These are phyloP conservation scores for Stephania cephalantha DNA, from an alignment of 164 flowering plant genomes.

Conservation along the genomic window DNA sequence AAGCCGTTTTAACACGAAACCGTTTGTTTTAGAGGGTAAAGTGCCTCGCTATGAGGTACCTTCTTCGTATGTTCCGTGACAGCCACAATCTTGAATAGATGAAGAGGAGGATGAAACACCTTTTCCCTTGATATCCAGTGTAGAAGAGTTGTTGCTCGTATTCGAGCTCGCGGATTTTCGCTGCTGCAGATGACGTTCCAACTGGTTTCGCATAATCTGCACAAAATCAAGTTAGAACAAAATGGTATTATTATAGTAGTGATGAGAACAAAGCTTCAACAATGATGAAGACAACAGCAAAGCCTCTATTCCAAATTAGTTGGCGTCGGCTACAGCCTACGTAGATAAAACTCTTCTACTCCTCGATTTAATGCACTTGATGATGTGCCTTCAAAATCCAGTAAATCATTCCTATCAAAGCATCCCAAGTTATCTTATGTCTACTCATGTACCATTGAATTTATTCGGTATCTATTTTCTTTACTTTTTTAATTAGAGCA, in stretches of 20 bases:
- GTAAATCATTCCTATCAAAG: no score
- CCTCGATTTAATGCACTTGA: no score
- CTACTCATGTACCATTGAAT: no score
- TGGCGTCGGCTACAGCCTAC: no score
- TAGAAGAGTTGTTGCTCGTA: background rate
- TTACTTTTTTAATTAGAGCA: no score
- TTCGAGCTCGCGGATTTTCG: constrained; percentile 7
- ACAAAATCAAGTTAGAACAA: background rate
- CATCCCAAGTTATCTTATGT: no score
- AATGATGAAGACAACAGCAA: no score
- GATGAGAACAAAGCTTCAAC: background rate
- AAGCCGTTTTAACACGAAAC: background rate
- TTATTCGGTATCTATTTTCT: no score
- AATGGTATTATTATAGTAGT: background rate
- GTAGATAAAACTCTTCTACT: no score
- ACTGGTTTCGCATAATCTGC: constrained; percentile 23
- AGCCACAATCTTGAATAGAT: constrained; percentile 14
- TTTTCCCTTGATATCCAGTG: constrained; percentile 22
- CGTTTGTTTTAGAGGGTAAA: background rate
- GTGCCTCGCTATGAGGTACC: constrained; percentile 2
- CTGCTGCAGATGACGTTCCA: constrained; percentile 11
- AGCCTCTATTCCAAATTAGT: no score
- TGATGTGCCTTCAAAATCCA: no score
- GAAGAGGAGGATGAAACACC: constrained; percentile 14
- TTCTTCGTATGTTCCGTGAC: constrained; percentile 19